These are phyloP conservation scores for Colletotrichum gigasporum DNA, from an alignment of 2,329 filamentous ascomycete species.

Conservation along the genomic window DNA sequence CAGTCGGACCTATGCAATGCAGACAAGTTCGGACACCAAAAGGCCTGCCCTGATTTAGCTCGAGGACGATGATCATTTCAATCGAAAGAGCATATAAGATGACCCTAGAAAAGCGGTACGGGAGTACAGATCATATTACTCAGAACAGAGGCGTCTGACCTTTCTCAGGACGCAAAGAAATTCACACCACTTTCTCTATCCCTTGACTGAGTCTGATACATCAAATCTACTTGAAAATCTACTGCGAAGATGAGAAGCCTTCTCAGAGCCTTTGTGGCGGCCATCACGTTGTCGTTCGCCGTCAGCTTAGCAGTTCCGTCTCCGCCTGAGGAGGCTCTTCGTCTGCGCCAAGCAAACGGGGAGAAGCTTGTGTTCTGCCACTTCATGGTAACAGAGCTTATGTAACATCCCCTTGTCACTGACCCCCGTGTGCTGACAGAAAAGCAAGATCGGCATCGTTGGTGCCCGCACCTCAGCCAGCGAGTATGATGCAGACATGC, in stretches of 20 bases:
- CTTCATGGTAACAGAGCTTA: slow-evolving; percentile 56
- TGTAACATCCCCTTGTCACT: not conserved
- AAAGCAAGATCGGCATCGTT: slow-evolving; percentile 52
- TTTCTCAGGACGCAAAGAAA: too few species aligned
- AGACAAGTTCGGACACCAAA: too few species aligned
- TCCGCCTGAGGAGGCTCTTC: not conserved
- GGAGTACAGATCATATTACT: too few species aligned
- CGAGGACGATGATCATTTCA: too few species aligned
- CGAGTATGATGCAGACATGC: slow-evolving; percentile 59
- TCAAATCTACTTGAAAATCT: not conserved
- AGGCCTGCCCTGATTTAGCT: too few species aligned
- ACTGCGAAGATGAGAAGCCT: not conserved
- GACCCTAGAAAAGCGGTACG: too few species aligned
- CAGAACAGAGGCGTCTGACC: too few species aligned
- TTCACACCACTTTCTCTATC: not conserved
- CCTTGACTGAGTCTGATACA: not conserved
- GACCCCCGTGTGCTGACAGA: not conserved
- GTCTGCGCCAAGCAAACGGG: not conserved
- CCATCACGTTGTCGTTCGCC: not conserved
- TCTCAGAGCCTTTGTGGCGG: not conserved
- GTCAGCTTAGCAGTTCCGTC: not conserved
- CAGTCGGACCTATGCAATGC: too few species aligned
- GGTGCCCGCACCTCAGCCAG: slow-evolving; percentile 49
- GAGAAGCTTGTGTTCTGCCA: slow-evolving; percentile 49
- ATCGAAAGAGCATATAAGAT: too few species aligned